Base-by-base conservation (phyloP, 1,284 basidiomycete genomes). In the Moesziomyces globuligerus region DNA sequence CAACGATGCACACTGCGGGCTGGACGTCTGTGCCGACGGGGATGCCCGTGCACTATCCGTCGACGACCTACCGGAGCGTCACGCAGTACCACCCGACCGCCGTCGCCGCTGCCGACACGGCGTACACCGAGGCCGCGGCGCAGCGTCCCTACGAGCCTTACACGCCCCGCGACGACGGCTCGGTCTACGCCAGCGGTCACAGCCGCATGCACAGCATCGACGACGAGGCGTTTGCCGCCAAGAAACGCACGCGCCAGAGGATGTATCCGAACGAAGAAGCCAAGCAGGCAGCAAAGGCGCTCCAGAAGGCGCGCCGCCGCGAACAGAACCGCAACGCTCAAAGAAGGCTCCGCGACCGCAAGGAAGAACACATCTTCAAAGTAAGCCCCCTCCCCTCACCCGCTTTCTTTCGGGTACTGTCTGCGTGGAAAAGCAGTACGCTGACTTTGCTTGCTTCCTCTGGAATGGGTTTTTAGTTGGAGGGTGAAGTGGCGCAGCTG, bases 321-420 rank as follows among this genome's bases (percentile, higher is more conserved):
- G 64, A 72, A 17, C 69, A 72, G 44, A 62, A 67, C 26, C 60
- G 67, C 4, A 48, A 64, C 34, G 66, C 66, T 2, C 66, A 69
- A 23, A 36, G 66, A 7, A 28, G 66, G 4, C 20, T 69, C 13
- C 45, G 66, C 6, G 66, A 64, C 32, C 47, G 66, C 3, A 64
- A 69, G 36, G 66, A 64, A 25, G 59, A 69, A 25, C 55, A 64
- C 20, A 52, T 69, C 23, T 69, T 69, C 55, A 62, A 62, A 43
- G 56, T 58, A 25, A 46, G 55, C 17, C n/a, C 23, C n/a, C 28
- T 18, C n/a, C 29, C 10, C 15, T 13, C 29, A 29, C 4, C 10
- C 10, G 29, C 8, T 29, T n/a, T n/a, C n/a, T n/a, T n/a, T n/a
- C n/a, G n/a, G n/a, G n/a, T n/a, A n/a, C n/a, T n/a, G n/a, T n/a